Evolutionary conservation across 2,329 filamentous ascomycete genomes (phyloP), one percentile per base, ranked within the genome.

Genomic region (Fonsecaea pedrosoi): DNA sequence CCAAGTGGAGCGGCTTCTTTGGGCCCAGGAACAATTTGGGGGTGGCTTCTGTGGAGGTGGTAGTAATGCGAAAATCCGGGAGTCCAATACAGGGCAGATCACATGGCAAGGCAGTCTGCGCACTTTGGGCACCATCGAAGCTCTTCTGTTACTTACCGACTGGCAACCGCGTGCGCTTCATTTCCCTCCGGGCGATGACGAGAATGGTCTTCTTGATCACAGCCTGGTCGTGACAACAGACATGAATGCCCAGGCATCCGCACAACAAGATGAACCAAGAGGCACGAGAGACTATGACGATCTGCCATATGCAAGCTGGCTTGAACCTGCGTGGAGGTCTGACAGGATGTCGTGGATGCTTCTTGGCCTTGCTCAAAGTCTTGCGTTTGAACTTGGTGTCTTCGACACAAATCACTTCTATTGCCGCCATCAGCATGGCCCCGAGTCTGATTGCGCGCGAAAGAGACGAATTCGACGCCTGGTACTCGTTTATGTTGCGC

Each of bases 81-180:
- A 87, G 77, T 90, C 89, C 3, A 87, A 90, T 69, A 81, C 82
- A 15, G 81, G 85, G 13, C 86, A 84, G 70, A 72, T 77, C 30
- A 77, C 75, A 50, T 76, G 88, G 64, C 91, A 90, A 75, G 91
- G 91, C 21, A 95, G 94, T 72, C 82, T 98, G 61, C 87, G 95
- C 60, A 97, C 94, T 0, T 82, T 99, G 3, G 95, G 95, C 15
- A 97, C 94, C 0, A 92, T 99, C 32, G 95, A 99, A 80, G 96
- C 93, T 38, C 81, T 99, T 37, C 89, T 99, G 83, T 90, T 99
- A 32, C 82, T 99, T 54, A 98, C 94, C 0, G 95, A 99, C 75
- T 99, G 95, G 94, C 94, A 98, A 77, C 95, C 95, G 4, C 88
- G 94, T 5, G 94, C 94, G 15, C 84, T 99, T 67, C 94, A 98